Base-by-base conservation (phyloP, 1,284 basidiomycete species). In the Cutaneotrichosporon sp. region DNA sequence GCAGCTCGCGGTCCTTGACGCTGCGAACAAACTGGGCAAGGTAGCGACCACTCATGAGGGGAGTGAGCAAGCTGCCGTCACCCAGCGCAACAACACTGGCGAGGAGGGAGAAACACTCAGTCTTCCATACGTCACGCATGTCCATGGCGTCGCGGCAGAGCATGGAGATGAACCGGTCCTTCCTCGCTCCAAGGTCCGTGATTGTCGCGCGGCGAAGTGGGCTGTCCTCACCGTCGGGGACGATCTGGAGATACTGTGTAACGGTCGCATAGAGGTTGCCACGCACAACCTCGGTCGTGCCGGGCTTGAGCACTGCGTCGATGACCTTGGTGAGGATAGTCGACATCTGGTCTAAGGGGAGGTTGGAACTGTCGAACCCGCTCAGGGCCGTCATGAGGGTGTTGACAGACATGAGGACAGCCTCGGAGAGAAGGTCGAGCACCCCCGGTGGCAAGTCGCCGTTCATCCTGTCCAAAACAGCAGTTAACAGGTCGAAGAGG, bases 51-150 rank as follows among this genome's bases (percentile, higher is more conserved):
- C 84, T 81, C 20, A 80, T 79, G 25, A 97, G 75, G 1, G 85
- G 78, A 4, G 78, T 71, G 6, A 62, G 46, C 12, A 57, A 37
- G 7, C 81, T 81, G 66, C 81, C 84, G 62, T 88, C 85, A 51
- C 77, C 69, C 12, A 80, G 81, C 24, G 82, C 85, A 1, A 88
- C 72, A 45, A 73, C 58, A n/a, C 59, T 65, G 69, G 58, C 86
- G 77, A 50, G 61, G 20, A 65, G 60, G 45, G 61, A 17, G 89
- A 87, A 25, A 93, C 84, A 17, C 55, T 73, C 65, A n/a, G 93
- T 94, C 76, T 92, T 90, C 92, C 93, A 97, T 0, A 97, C 88
- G 68, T 97, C 92, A 26, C 87, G 84, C 10, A 91, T 92, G 63
- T 97, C 92, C 53, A 93, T 87, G 1, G 91, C 92, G 68, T 98